phyloP scores from a whole-genome alignment of 2,329 filamentous ascomycete species.

The Seiridium unicorne region DNA sequence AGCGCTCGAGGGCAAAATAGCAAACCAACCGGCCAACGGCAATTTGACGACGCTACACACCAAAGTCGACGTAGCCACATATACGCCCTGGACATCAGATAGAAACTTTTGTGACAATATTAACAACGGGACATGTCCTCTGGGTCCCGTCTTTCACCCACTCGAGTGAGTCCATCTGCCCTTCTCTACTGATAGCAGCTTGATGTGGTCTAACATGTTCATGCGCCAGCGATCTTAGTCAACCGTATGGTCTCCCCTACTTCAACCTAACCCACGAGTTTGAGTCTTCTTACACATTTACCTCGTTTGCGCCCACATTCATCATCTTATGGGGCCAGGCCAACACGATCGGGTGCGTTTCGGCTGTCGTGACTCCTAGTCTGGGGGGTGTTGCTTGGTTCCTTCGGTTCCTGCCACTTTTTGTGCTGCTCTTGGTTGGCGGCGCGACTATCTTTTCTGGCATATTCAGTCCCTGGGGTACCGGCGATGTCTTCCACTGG shows the following conservation, averaged over 20 bases:
- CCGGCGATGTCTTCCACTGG: slow-evolving; percentile 87
- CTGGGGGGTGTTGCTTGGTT: slow-evolving; percentile 70
- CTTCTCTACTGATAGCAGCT: neutral
- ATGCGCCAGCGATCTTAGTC: neutral
- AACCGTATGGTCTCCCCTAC: slow-evolving; percentile 57
- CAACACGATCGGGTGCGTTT: slow-evolving; percentile 74
- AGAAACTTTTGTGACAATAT: slow-evolving; percentile 65
- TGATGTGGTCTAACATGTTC: neutral
- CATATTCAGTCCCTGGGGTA: slow-evolving; percentile 92
- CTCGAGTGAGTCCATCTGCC: neutral
- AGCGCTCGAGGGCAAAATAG: slow-evolving; percentile 74
- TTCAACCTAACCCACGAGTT: slow-evolving; percentile 75
- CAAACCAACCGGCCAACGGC: slow-evolving; percentile 54
- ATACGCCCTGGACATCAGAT: slow-evolving; percentile 60
- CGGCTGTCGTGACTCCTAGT: slow-evolving; percentile 79
- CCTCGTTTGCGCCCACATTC: slow-evolving; percentile 74
- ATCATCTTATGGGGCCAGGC: slow-evolving; percentile 67
- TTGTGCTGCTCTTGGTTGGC: slow-evolving; percentile 76
- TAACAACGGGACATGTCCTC: slow-evolving; percentile 67
- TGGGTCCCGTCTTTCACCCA: slow-evolving; percentile 67
- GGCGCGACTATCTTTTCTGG: slow-evolving; percentile 80
- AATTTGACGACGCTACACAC: slow-evolving; percentile 73
- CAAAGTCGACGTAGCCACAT: slow-evolving; percentile 73
- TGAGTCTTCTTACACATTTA: slow-evolving; percentile 79
- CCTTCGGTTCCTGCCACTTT: slow-evolving; percentile 73